Base-by-base conservation (phyloP, 2,329 filamentous ascomycete species). In the Diaporthe sp. region DNA sequence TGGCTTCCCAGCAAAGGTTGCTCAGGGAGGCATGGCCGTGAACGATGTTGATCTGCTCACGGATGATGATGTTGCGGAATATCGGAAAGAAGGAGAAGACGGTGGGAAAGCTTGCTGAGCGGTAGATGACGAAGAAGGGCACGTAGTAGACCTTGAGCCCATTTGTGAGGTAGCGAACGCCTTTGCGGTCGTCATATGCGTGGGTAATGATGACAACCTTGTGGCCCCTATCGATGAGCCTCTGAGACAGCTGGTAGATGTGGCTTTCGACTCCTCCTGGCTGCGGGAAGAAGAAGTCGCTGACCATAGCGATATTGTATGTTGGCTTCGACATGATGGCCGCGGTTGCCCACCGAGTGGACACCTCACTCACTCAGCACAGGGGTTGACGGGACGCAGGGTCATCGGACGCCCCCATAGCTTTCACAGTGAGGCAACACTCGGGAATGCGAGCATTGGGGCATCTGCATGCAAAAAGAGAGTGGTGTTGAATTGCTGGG, bases 261-360 rank as follows among this genome's bases (percentile, higher is more conserved):
- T 99, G 97, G 84, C 95, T 97, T 86, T 99, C 97, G 78, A 99
- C 92, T 80, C 97, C 97, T 82, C 97, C 96, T 70, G 97, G 96
- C 81, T 98, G 96, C 19, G 97, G 97, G 82, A 97, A 99, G 92
- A 99, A 99, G 89, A 97, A 98, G 88, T 99, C 97, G 90, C 96
- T 96, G 83, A 98, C 94, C 97, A 99, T 99, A 77, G 91, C 91
- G 85, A 93, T 93, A 81, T 91, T 92, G 84, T 92, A 93, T 42
- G 89, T 90, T 77, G 87, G 87, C 79, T 86, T 88, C 79, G 87
- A 84, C 85, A 89, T 90, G 72, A 78, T 84, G 83, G 22, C 35
- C 25, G 66, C 30, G 54, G 30, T 35, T 12, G 52, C 28, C 47
- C 45, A 9, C 28, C 17, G 9, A 13, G 25, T n/a, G 30, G 42